Base-by-base conservation (phyloP, 148 eudicot species). In the Nepenthes gracilis region DNA sequence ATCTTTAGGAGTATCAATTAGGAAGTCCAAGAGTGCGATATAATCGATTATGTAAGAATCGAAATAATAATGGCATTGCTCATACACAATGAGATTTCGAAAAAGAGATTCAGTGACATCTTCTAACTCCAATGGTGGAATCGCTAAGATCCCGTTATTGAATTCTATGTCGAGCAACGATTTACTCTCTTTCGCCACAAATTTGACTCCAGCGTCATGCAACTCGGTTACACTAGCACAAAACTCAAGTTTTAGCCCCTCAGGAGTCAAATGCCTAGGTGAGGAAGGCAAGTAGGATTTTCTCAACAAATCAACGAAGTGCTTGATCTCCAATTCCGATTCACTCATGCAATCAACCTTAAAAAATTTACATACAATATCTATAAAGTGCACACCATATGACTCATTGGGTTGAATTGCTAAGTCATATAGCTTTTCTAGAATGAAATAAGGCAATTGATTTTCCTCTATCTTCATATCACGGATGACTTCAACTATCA, bases 381-480 rank as follows among this genome's bases (percentile, higher is more conserved):
- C 45, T 4, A 62, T 12, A 48, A 62, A 48, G 55, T 3, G 5
- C 1, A 15, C 40, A 55, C 2, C 6, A 4, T 4, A 1, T 0
- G n/a, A 2, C 2, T 2, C 43, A 1, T 35, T 9, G 7, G 43
- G 13, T 14, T 49, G 4, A 4, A 5, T 10, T 48, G 56, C 56
- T 4, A 49, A 48, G 11, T 36, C 13, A 12, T 48, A 70, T 5
- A 70, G 53, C 36, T 63, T 58, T 23, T 12, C 32, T 4, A 70
- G 60, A 34, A 64, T 59, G 64, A 58, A 64, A 5, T 64, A 70
- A 2, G 74, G 74, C 14, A 70, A 23, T 33, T 70, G 74, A 34
- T 64, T 70, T 37, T 70, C 74, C 6, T 33, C 48, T 9, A 70
- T 54, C 9, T 43, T 10, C 23, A 70, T 51, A 37, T 70, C 74